Conservation (phyloP, 202 grass and related monocot genomes). For the Miscanthus sacchariflorus region DNA sequence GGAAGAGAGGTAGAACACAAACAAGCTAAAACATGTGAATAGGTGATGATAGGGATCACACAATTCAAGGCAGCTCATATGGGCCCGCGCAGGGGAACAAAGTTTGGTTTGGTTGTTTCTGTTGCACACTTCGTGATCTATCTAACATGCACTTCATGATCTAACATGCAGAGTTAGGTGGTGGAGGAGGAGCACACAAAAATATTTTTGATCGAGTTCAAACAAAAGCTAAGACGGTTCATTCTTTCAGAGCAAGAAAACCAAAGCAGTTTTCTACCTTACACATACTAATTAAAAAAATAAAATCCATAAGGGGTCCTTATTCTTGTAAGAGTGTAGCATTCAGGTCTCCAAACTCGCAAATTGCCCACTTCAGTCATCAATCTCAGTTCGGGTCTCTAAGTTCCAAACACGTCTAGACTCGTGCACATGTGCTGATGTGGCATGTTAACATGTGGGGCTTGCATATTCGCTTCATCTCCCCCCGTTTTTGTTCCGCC, state of each 20-base stretch:
- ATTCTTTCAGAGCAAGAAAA: background rate
- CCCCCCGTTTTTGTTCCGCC: no score
- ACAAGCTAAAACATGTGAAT: background rate
- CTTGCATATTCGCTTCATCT: no score
- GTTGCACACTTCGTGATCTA: background rate
- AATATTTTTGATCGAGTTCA: background rate
- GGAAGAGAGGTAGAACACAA: background rate
- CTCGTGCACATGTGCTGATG: no score
- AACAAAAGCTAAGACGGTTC: background rate
- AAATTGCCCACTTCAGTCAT: no score
- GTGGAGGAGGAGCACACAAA: background rate
- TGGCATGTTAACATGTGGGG: no score
- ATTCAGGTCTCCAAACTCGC: no score
- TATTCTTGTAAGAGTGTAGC: no score
- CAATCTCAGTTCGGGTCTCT: no score
- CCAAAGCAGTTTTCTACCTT: background rate
- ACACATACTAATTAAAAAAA: no score
- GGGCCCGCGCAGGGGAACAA: background rate
- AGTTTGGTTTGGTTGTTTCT: background rate
- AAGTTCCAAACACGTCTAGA: no score
- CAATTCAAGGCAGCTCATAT: constrained; percentile 3
- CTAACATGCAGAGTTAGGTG: background rate
- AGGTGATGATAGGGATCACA: constrained; percentile 36
- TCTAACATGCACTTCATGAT: no score
- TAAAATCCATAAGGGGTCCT: no score